Evolutionary conservation across 495 filamentous ascomycete species (phyloP).

Genomic region (Aspergillus hancockii): DNA sequence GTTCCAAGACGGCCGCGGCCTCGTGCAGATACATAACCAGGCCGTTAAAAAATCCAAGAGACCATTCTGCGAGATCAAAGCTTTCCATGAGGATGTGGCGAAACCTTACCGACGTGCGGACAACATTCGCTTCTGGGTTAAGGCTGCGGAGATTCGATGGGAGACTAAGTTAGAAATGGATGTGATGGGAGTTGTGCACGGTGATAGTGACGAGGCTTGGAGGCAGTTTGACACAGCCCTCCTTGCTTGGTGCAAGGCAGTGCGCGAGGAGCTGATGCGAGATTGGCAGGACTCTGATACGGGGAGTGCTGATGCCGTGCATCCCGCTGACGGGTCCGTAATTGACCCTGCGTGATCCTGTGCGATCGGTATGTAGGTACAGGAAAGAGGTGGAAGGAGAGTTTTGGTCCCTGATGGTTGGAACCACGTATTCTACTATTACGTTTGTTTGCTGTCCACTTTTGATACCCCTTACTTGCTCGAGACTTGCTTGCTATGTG

Average conservation of each 20-base stretch:
- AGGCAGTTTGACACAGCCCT: conserved; percentile 77
- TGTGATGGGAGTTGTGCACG: conserved; percentile 81
- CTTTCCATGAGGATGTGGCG: conserved; percentile 81
- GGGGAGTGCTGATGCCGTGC: conserved; percentile 16
- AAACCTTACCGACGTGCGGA: conserved; percentile 95
- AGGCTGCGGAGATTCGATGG: conserved; percentile 93
- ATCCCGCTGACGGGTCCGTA: conserved; percentile 14
- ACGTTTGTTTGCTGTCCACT: conserved; percentile 25
- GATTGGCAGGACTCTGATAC: conserved; percentile 50
- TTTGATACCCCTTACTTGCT: conserved; percentile 31
- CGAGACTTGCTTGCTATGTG: conserved; percentile 1
- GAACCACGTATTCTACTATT: conserved; percentile 26
- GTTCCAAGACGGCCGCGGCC: conserved; percentile 74
- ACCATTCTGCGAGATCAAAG: conserved; percentile 87
- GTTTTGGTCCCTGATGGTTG: conserved; percentile 14
- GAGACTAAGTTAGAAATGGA: conserved; percentile 84
- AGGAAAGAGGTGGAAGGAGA: background rate
- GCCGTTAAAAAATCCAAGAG: conserved; percentile 80
- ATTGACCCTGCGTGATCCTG: conserved; percentile 10
- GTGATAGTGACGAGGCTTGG: conserved; percentile 66
- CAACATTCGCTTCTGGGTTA: conserved; percentile 93
- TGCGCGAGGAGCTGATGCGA: conserved; percentile 71
- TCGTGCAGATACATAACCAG: conserved; percentile 87
- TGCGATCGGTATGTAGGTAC: background rate
- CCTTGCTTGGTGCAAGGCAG: conserved; percentile 72